Evolutionary conservation across 768 basidiomycete genomes (phyloP), one percentile per base, ranked within the genome.

Genomic region (Suillus discolor): DNA sequence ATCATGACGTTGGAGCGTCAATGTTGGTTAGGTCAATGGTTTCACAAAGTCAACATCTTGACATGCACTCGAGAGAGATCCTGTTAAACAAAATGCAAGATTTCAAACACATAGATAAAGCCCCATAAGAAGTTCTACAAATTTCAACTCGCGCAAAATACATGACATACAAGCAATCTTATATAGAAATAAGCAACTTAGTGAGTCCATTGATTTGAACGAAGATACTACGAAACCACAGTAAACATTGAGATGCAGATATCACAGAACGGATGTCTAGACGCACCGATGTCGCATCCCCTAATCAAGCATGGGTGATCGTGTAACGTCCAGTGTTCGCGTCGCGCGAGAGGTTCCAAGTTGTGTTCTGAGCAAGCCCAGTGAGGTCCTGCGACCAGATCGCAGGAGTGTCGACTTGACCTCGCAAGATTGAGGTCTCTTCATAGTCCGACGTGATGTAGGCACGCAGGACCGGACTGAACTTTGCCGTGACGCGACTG

Each of bases 401-500:
- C 31, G 12, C 16, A 15, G 25, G 36, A 3, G 55, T 62, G 9
- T 61, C n/a, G 20, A 62, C 60, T 20, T 31, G 54, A 20, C 20
- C 55, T 20, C 38, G 23, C 13, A 60, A 2, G 6, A 62, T 60
- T 6, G 53, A 3, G 13, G 54, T 20, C 18, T 62, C 55, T 28
- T 62, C 31, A 62, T 62, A 62, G 55, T 62, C 62, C 6, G 62
- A 60, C 1, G 54, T 62, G 20, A 62, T 61, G 20, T 62, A 62
- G 31, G n/a, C 62, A 0, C 55, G 62, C 13, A 61, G 62, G 12
- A 34, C 7, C 12, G 54, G 55, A 11, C 55, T 62, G 62, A 61
- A 61, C 55, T 34, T 9, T 2, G 62, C 62, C 2, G 31, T n/a
- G 31, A 34, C 55, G 18, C n/a, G 7, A 25, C 47, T 54, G 31